Conservation (phyloP, 305 asterid genomes). For the Petunia hybrid region DNA sequence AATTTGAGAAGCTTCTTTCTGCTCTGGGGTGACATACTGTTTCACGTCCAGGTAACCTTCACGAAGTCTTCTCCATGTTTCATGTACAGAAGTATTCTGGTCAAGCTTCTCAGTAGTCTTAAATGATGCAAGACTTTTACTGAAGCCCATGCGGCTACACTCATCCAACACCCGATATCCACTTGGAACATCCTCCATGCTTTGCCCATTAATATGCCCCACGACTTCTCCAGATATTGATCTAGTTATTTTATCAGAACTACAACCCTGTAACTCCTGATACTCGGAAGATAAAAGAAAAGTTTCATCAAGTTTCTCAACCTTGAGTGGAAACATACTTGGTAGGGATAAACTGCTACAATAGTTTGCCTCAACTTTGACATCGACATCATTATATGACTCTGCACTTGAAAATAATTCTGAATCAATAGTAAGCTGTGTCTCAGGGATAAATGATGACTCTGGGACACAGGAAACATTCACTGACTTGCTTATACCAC, state of each 20-base stretch:
- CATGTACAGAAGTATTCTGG: slow-evolving; percentile 55
- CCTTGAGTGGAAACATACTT: slow-evolving; percentile 39
- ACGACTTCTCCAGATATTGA: slow-evolving; percentile 58
- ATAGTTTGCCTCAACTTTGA: slow-evolving; percentile 45
- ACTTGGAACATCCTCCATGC: slow-evolving; percentile 54
- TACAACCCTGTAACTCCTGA: slow-evolving; percentile 46
- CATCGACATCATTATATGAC: slow-evolving; percentile 55
- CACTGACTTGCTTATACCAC: slow-evolving; percentile 47
- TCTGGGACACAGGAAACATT: slow-evolving; percentile 68
- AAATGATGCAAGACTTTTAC: slow-evolving; percentile 44
- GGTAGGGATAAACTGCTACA: slow-evolving; percentile 47
- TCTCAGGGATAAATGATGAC: slow-evolving; percentile 72
- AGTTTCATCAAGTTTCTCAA: slow-evolving; percentile 35
- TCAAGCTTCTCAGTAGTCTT: slow-evolving; percentile 42
- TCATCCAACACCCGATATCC: slow-evolving; percentile 72
- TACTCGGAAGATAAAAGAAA: slow-evolving; percentile 38
- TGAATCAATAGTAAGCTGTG: slow-evolving; percentile 57
- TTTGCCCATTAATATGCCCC: slow-evolving; percentile 64
- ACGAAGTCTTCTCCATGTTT: slow-evolving; percentile 75
- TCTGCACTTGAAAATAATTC: slow-evolving; percentile 60
- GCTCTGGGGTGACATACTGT: slow-evolving; percentile 64
- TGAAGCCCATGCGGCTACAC: slow-evolving; percentile 76
- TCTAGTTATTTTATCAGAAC: slow-evolving; percentile 44
- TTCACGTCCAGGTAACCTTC: slow-evolving; percentile 50
- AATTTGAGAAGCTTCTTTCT: slow-evolving; percentile 60